Evolutionary conservation across 768 basidiomycete genomes (phyloP), one percentile per base, ranked within the genome.

Genomic region (Amanita pallidorosea): DNA sequence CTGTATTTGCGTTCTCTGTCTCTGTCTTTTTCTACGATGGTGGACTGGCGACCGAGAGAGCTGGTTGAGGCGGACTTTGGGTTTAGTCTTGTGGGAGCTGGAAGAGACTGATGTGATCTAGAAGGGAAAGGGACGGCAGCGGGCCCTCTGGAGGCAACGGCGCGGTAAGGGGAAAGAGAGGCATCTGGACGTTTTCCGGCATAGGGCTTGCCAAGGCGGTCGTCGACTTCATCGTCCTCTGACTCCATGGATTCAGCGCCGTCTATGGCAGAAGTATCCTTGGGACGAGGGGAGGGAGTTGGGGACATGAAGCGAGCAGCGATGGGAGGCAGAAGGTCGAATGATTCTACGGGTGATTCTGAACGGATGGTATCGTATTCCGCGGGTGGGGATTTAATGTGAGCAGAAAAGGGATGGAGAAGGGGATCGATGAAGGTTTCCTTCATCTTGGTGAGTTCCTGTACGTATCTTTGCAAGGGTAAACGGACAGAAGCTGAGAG

Each of bases 241-340:
- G 81, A 80, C 47, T 83, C 73, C 7, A 72, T 54, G 20, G 81
- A 88, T 55, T 88, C 87, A 4, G 18, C 50, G 38, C 74, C 79
- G 55, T 89, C 87, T 22, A 85, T 83, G 52, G 80, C 79, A 4
- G 80, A 80, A 0, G 73, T 70, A 48, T 79, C 80, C 54, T 79
- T 74, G 57, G 73, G 70, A 37, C 77, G 74, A 47, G 63, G 64
- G 4, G 68, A 67, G 20, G 69, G 76, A 25, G 83, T 83, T 8
- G 87, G 86, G 4, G 85, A 85, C 71, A 92, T 87, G 74, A 93
- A 96, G 45, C 88, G 83, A 20, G 93, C 84, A 42, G 93, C 93
- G 55, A 96, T 96, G 45, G 93, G 86, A 2, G 82, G 85, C 3
- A 92, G 72, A 55, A 82, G 71, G 7, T 93, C 88, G 37, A 75